These are phyloP conservation scores for Geotrichum fermentans DNA, from an alignment of 1,139 yeast species.

Conservation along the genomic window DNA sequence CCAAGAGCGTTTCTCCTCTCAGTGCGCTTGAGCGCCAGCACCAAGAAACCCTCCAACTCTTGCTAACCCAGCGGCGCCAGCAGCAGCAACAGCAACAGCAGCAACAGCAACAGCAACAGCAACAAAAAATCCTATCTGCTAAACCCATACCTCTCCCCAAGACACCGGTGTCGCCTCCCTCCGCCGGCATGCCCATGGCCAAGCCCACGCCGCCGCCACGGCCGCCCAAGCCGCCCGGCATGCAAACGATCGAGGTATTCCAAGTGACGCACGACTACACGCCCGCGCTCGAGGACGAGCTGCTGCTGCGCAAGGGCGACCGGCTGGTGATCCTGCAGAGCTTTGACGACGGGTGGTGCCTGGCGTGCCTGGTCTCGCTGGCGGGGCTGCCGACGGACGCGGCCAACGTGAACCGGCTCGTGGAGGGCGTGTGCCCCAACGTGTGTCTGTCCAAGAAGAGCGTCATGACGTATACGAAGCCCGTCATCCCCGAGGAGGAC, in stretches of 20 bases:
- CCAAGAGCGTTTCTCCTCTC: constrained; percentile 1
- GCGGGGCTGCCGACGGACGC: constrained; percentile 15
- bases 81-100: constrained; percentile 2
- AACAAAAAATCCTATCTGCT: neutral
- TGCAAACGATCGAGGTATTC: constrained; percentile 22
- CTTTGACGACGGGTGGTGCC: constrained; percentile 42
- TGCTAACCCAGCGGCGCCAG: neutral
- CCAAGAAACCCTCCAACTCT: constrained; percentile 1
- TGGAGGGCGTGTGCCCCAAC: constrained; percentile 34
- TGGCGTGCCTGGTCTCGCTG: constrained; percentile 23
- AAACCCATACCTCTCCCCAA: neutral
- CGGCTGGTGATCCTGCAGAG: constrained; percentile 33
- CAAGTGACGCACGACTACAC: constrained; percentile 31
- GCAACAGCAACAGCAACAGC: neutral
- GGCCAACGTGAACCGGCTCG: constrained; percentile 16
- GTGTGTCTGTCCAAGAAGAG: constrained; percentile 26
- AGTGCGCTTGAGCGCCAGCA: constrained; percentile 5
- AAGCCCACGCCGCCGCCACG: neutral
- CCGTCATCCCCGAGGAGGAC: neutral
- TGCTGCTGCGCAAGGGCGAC: constrained; percentile 34
- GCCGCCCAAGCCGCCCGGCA: constrained; percentile 1
- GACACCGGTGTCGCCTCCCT: neutral
- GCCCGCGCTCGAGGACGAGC: constrained; percentile 38
- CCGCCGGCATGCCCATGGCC: neutral
- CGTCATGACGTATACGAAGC: constrained; percentile 8